Conservation (phyloP, 495 filamentous ascomycete species). For the Achaetomiella virescens region DNA sequence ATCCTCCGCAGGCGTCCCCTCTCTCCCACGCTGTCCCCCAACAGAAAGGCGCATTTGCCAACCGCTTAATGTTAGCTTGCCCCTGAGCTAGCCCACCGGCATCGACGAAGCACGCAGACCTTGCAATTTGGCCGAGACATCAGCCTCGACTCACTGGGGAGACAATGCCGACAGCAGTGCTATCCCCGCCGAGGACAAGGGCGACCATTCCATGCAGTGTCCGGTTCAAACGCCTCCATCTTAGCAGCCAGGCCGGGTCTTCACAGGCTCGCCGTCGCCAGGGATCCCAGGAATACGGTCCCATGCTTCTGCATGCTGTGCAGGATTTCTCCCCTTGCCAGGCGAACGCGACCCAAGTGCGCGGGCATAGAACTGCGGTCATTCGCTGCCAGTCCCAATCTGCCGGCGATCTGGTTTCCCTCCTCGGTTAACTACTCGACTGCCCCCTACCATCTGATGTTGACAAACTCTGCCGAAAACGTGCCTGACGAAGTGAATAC, state of each 20-base stretch:
- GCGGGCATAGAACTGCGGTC: conserved; percentile 18
- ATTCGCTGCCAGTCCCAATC: conserved; percentile 17
- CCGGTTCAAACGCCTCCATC: background rate
- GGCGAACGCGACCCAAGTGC: conserved; percentile 11
- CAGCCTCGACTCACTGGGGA: background rate
- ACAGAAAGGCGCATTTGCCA: too few species aligned
- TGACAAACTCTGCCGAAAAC: conserved; percentile 6
- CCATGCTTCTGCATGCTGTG: background rate
- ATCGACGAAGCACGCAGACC: too few species aligned
- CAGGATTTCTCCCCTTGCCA: conserved; percentile 1
- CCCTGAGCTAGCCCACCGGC: too few species aligned
- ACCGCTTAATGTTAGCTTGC: too few species aligned
- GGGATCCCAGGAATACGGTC: background rate
- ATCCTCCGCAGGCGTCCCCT: too few species aligned
- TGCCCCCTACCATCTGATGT: conserved; percentile 12
- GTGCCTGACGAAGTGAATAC: conserved; percentile 16
- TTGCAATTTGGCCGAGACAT: too few species aligned
- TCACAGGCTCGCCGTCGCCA: background rate
- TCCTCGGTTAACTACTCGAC: conserved; percentile 22
- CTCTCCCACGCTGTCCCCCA: too few species aligned
- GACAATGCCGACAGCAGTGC: background rate
- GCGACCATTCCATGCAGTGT: background rate
- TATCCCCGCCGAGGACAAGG: background rate
- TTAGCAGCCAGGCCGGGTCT: background rate
- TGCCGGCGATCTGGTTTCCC: conserved; percentile 27